Conservation (phyloP, 2,329 filamentous ascomycete species). For the Cadophora sp. region DNA sequence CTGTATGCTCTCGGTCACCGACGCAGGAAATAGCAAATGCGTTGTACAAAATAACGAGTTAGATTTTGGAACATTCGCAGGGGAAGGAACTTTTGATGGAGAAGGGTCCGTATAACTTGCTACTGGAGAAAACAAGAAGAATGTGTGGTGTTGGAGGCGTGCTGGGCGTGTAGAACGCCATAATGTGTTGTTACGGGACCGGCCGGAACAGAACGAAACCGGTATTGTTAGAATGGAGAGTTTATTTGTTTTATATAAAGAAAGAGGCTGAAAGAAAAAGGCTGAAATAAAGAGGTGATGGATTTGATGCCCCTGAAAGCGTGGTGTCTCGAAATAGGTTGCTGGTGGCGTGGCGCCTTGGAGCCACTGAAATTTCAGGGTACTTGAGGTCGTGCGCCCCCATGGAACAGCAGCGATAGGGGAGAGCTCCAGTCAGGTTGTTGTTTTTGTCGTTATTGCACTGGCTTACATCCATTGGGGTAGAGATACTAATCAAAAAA, state of each 20-base stretch:
- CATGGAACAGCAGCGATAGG: not conserved
- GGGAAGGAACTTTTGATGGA: no score
- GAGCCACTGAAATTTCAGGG: not conserved
- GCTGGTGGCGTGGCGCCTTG: slow-evolving; percentile 11
- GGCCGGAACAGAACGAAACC: not conserved
- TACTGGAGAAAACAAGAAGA: no score
- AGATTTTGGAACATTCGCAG: no score
- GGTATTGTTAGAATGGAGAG: not conserved
- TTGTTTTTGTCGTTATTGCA: no score
- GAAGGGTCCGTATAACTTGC: no score
- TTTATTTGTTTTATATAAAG: not conserved
- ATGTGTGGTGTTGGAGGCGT: slow-evolving; percentile 1
- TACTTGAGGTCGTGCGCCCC: not conserved
- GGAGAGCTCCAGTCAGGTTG: no score
- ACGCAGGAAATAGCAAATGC: no score
- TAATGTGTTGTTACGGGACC: not conserved
- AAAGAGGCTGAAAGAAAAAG: no score
- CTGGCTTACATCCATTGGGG: no score
- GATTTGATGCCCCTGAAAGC: not conserved
- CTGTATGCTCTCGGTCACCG: no score
- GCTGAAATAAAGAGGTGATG: slow-evolving; percentile 1
- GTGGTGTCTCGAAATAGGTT: slow-evolving; percentile 16
- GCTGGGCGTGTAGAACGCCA: slow-evolving; percentile 8
- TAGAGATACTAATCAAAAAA: no score
- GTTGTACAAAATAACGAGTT: no score